Conservation (phyloP, 2,329 filamentous ascomycete species). For the Cercospora berteroae region DNA sequence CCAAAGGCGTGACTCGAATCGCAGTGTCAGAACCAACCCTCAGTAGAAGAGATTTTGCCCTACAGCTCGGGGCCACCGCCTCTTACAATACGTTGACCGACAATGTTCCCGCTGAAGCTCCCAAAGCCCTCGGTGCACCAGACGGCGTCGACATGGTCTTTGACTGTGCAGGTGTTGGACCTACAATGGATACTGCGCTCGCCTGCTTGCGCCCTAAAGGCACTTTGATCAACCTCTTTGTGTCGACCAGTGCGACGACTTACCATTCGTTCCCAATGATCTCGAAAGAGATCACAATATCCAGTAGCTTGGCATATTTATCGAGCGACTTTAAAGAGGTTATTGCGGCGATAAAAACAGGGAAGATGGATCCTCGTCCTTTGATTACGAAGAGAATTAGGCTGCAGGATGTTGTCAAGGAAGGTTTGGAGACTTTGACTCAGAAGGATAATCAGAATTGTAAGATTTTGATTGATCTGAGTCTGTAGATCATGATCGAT, state of each 20-base stretch:
- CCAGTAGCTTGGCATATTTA: constrained; percentile 6
- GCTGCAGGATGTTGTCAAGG: constrained; percentile 16
- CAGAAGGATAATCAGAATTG: constrained; percentile 13
- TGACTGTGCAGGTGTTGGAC: constrained; percentile 15
- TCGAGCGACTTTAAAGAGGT: constrained; percentile 9
- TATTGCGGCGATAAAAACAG: constrained; percentile 2
- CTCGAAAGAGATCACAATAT: constrained; percentile 6
- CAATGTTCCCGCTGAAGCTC: constrained; percentile 1
- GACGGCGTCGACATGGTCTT: constrained; percentile 13
- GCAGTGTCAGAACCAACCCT: constrained; percentile 13
- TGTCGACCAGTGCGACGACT: constrained; percentile 1
- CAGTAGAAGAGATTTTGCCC: constrained; percentile 1
- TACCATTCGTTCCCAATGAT: constrained; percentile 6
- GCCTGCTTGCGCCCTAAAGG: constrained; percentile 1
- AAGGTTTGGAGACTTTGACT: not conserved
- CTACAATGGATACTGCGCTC: constrained; percentile 14
- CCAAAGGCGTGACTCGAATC: constrained; percentile 10
- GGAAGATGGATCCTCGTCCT: constrained; percentile 4
- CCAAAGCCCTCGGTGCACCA: not conserved
- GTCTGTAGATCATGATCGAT: not conserved
- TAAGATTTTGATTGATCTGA: constrained; percentile 15
- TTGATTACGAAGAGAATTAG: constrained; percentile 13
- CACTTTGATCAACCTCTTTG: constrained; percentile 11
- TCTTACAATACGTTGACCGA: constrained; percentile 3
- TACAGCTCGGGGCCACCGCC: not conserved